A percentile compares a stretch with the other conserved stretches of the same genome.
phyloP scores from a whole-genome alignment of 208 protist genomes.

The Balamuthia mandrillaris region DNA sequence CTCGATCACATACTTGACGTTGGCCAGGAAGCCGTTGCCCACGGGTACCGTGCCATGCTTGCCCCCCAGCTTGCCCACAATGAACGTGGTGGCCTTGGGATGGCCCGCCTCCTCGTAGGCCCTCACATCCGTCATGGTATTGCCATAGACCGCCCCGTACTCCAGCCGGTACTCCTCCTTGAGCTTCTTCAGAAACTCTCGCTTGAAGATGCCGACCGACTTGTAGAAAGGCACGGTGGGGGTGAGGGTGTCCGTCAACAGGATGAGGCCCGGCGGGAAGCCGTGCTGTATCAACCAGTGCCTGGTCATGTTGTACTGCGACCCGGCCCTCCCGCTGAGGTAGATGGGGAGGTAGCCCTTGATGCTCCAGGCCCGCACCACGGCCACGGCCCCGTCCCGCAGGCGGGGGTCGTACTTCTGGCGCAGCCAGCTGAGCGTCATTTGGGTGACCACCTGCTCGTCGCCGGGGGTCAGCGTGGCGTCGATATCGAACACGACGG shows the following conservation, averaged over 20 bases:
- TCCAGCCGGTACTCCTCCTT: background rate
- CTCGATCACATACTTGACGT: no score
- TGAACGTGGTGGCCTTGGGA: conserved; percentile 29
- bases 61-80: conserved; percentile 29
- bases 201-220: conserved; percentile 44
- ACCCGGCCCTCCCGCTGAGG: conserved; percentile 26
- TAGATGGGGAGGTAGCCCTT: conserved; percentile 50
- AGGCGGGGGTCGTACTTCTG: conserved; percentile 17
- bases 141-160: conserved; percentile 23
- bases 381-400: conserved; percentile 19
- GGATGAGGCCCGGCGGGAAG: conserved; percentile 42
- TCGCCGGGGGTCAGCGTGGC: conserved; percentile 45
- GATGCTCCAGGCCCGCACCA: background rate
- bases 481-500: conserved; percentile 45
- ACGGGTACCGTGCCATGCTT: conserved; percentile 16
- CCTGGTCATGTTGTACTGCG: conserved; percentile 43
- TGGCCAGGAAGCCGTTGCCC: no score
- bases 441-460: conserved; percentile 37
- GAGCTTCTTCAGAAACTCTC: background rate
- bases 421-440: conserved; percentile 19
- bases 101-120: conserved; percentile 30
- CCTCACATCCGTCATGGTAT: conserved; percentile 31
- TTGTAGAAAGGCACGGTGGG: conserved; percentile 39
- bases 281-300: conserved; percentile 35
- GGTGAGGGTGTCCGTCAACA: conserved; percentile 30